Base-by-base conservation (phyloP, 1,139 yeast species). In the Hansenula lynferdii region DNA sequence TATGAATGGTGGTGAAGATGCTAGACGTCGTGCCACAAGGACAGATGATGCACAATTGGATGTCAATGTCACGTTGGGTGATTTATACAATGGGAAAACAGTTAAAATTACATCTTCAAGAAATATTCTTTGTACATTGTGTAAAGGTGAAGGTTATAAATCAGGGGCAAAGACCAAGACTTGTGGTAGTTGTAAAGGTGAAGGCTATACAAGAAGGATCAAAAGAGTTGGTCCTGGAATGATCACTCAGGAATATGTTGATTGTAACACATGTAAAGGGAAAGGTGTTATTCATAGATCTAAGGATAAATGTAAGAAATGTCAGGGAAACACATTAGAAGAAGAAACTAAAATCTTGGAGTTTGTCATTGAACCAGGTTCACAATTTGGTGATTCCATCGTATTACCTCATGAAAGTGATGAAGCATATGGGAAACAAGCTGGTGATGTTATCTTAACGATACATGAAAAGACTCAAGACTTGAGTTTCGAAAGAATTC, bases 71-170 rank as follows among this genome's bases (percentile, higher is more conserved):
- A 70, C 84, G 0, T 62, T 89, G 40, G 87, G 80, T 41, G 97
- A 90, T 45, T 62, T 87, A 33, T 92, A 77, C 67, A 76, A 75
- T 49, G 97, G 98, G 9, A 86, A 86, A 56, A 76, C 80, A 14
- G 72, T 87, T 47, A 84, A 86, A 57, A 77, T 86, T 53, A 74
- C 86, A 4, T 75, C 86, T 5, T 77, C 84, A 4, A 74, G 97
- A 55, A 77, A 85, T 53, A 70, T 83, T 15, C 63, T 87, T 7
- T 90, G 97, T 64, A 59, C 69, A 2, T 58, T 65, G 31, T 90
- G 97, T 61, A 65, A 70, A 36, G 97, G 97, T 2, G 61, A 75
- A 2, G 97, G 97, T n/a, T 78, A 83, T 24, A 77, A 72, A 48
- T 69, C 76, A 38, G 68, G 75, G 42, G 89, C 95, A 0, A 66